phyloP scores from a whole-genome alignment of 129 eudicot genomes.

The Artemisia annua region DNA sequence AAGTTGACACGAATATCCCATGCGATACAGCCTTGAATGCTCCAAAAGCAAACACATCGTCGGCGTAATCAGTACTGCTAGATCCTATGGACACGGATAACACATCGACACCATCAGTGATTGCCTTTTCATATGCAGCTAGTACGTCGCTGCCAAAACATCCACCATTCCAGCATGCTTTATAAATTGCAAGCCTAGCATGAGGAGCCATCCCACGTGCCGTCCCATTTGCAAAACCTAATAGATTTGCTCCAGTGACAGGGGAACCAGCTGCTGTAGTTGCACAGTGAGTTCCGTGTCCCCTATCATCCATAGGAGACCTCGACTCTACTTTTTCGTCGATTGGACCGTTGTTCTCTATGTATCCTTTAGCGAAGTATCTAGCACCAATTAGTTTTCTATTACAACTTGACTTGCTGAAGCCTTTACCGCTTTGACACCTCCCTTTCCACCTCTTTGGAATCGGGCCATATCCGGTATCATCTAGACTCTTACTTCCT shows the following conservation, averaged over 20 bases:
- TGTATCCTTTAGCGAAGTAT: conserved; percentile 59
- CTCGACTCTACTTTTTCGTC: conserved; percentile 56
- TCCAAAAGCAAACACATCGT: conserved; percentile 45
- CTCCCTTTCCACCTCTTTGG: conserved; percentile 71
- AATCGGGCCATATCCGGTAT: conserved; percentile 54
- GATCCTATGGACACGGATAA: conserved; percentile 66
- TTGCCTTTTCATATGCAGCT: conserved; percentile 60
- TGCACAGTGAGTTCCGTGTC: conserved; percentile 78
- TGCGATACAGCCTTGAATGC: conserved; percentile 52
- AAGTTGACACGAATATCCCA: conserved; percentile 59
- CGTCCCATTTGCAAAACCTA: conserved; percentile 68
- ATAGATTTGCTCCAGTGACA: conserved; percentile 57
- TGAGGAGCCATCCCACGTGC: conserved; percentile 74
- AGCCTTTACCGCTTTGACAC: conserved; percentile 53
- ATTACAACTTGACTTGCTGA: conserved; percentile 54
- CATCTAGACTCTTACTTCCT: conserved; percentile 47
- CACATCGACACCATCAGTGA: conserved; percentile 63
- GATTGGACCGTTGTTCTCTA: conserved; percentile 47
- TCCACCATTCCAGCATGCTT: conserved; percentile 66
- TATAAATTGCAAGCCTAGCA: conserved; percentile 76
- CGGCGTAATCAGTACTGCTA: conserved; percentile 29
- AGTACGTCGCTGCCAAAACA: conserved; percentile 62
- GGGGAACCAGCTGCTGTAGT: conserved; percentile 69
- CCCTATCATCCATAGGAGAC: conserved; percentile 77
- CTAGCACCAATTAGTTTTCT: conserved; percentile 73